phyloP scores from a whole-genome alignment of 164 flowering plant species.

The Platanus orientalis region DNA sequence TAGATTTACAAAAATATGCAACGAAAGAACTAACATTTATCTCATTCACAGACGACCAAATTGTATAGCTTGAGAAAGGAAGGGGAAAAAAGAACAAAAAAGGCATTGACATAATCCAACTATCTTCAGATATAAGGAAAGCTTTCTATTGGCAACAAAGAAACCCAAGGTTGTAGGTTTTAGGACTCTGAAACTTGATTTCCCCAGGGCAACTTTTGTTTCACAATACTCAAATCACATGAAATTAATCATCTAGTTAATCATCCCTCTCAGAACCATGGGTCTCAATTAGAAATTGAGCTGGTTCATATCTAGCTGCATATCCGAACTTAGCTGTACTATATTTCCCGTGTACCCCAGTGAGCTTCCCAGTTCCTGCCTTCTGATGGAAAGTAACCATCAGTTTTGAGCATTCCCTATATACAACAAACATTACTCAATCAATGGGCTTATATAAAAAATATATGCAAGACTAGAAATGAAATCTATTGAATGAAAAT shows the following conservation, averaged over 20 bases:
- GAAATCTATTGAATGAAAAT: too few relatives aligned
- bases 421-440: conserved; percentile 4
- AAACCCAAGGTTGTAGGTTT: neutral
- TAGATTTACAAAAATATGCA: too few relatives aligned
- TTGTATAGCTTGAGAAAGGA: neutral
- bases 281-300: conserved; percentile 48
- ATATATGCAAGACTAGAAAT: too few relatives aligned
- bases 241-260: neutral
- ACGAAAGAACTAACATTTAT: too few relatives aligned
- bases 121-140: too few relatives aligned
- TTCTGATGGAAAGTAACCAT: conserved; percentile 78
- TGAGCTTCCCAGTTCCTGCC: conserved; percentile 84
- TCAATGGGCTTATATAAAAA: too few relatives aligned
- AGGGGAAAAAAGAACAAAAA: neutral
- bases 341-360: conserved; percentile 77
- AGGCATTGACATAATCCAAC: too few relatives aligned
- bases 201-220: conserved; percentile 41
- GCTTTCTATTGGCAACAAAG: too few relatives aligned
- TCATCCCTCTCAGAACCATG: neutral
- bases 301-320: conserved; percentile 66
- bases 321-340: conserved; percentile 63
- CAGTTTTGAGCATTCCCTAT: conserved; percentile 70
- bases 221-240: conserved; percentile 19
- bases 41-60: neutral
- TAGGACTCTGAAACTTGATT: too few relatives aligned